Conservation (phyloP, 2,329 filamentous ascomycete genomes). For the Teratosphaeria pseudoeucalypti region DNA sequence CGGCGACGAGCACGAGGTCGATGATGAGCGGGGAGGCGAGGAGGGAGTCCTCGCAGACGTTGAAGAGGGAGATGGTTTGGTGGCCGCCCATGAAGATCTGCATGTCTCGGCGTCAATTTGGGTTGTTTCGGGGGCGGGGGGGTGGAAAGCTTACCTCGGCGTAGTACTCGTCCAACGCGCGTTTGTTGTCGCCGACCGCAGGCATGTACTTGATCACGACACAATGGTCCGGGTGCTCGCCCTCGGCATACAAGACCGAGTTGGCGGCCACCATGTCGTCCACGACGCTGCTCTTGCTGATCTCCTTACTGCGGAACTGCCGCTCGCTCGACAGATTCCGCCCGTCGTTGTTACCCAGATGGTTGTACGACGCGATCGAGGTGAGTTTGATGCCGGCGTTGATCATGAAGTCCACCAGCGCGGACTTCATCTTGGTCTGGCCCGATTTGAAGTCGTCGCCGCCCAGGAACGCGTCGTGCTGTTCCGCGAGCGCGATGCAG, state of each 20-base stretch:
- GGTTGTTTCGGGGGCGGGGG: not conserved
- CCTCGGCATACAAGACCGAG: constrained; percentile 75
- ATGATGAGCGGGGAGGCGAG: constrained; percentile 95
- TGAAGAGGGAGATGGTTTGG: constrained; percentile 97
- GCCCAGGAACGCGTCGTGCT: constrained; percentile 81
- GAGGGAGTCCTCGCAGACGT: constrained; percentile 97
- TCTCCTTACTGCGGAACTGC: constrained; percentile 99
- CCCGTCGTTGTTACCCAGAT: constrained; percentile 98
- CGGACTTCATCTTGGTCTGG: constrained; percentile 99
- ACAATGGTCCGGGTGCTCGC: constrained; percentile 93
- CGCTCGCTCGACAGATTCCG: constrained; percentile 96
- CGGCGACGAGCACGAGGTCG: constrained; percentile 80
- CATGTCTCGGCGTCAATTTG: not conserved
- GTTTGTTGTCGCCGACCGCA: constrained; percentile 96
- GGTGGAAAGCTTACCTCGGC: constrained; percentile 48
- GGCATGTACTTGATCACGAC: constrained; percentile 99
- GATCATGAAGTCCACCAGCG: constrained; percentile 96
- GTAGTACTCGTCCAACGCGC: constrained; percentile 96
- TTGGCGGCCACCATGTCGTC: constrained; percentile 99
- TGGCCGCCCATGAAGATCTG: constrained; percentile 93
- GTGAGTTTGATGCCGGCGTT: constrained; percentile 97
- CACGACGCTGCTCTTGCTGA: constrained; percentile 97
- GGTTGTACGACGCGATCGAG: constrained; percentile 97
- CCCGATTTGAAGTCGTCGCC: constrained; percentile 99
- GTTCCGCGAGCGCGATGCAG: constrained; percentile 77